These are phyloP conservation scores for Nitzschia sp. DNA, from an alignment of 108 stramenopile species.

Conservation along the genomic window DNA sequence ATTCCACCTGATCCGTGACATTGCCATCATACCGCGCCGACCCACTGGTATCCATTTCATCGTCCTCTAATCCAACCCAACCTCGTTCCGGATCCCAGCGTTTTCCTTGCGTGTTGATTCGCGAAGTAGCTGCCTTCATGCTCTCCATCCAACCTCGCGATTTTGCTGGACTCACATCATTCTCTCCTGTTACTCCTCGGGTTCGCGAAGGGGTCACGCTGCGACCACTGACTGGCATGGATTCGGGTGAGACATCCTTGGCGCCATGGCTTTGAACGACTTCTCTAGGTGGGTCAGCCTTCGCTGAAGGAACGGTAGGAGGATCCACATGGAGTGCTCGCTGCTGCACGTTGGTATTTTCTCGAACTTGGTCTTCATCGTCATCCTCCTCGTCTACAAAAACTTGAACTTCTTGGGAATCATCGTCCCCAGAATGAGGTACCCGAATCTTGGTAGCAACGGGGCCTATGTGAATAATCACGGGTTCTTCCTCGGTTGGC, in stretches of 20 bases:
- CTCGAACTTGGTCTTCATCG: neutral
- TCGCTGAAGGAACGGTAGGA: neutral
- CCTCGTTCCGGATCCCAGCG: constrained; percentile 70
- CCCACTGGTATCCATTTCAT: constrained; percentile 8
- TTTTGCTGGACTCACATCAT: constrained; percentile 20
- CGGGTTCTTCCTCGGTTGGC: neutral
- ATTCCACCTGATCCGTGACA: constrained; percentile 11
- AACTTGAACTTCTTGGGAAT: neutral
- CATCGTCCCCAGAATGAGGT: neutral
- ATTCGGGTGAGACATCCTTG: neutral
- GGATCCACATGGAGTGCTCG: neutral
- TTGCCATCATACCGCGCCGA: constrained; percentile 12
- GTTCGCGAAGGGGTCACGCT: neutral
- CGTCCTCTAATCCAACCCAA: constrained; percentile 42
- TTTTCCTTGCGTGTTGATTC: constrained; percentile 35
- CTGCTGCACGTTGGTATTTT: neutral
- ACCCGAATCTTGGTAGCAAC: too few species aligned
- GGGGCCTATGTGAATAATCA: neutral
- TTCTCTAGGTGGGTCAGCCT: neutral
- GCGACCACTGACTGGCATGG: neutral
- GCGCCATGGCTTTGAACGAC: neutral
- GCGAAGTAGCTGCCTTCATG: constrained; percentile 66
- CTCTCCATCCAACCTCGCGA: constrained; percentile 64
- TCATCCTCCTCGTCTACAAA: neutral
- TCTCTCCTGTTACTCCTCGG: constrained; percentile 8